A percentile compares a stretch with the other conserved stretches of the same genome.
Evolutionary conservation across 768 basidiomycete species (phyloP).

Genomic region (Hirschioporus abietinus): DNA sequence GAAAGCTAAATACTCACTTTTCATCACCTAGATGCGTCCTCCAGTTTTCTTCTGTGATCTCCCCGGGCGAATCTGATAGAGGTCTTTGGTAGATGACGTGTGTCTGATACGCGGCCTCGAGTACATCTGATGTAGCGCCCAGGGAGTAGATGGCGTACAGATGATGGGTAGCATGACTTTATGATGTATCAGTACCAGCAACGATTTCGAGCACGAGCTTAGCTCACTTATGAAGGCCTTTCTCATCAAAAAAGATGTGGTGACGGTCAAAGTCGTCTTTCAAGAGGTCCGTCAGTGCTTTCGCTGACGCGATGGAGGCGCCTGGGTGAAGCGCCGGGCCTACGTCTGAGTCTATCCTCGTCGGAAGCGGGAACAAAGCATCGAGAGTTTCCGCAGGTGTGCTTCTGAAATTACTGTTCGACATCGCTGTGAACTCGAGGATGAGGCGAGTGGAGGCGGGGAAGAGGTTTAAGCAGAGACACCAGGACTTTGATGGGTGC

Average conservation of each 20-base stretch:
- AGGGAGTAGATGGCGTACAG: slow-evolving; percentile 54
- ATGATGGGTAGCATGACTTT: slow-evolving; percentile 54
- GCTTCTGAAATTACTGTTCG: not conserved
- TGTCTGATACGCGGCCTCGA: slow-evolving; percentile 37
- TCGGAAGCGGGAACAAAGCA: not conserved
- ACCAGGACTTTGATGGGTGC: too few relatives aligned
- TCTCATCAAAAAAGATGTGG: slow-evolving; percentile 46
- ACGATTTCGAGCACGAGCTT: not conserved
- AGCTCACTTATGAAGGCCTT: slow-evolving; percentile 46
- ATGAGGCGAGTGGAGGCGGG: too few relatives aligned
- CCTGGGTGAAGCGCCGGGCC: slow-evolving; percentile 9
- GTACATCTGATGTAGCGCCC: slow-evolving; percentile 41
- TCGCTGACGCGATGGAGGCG: slow-evolving; percentile 11
- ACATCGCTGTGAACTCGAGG: too few relatives aligned
- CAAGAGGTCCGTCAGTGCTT: slow-evolving; percentile 22
- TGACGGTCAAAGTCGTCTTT: slow-evolving; percentile 43
- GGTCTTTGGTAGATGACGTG: slow-evolving; percentile 34
- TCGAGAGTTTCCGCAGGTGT: not conserved
- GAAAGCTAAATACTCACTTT: slow-evolving; percentile 26
- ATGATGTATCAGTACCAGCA: too few relatives aligned
- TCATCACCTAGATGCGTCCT: slow-evolving; percentile 52
- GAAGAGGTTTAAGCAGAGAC: too few relatives aligned
- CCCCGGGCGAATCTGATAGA: slow-evolving; percentile 37
- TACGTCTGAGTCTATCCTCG: too few relatives aligned
- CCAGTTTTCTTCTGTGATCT: slow-evolving; percentile 44